phyloP scores from a whole-genome alignment of 352 stramenopile species.

The Phytophthora nicotianae region DNA sequence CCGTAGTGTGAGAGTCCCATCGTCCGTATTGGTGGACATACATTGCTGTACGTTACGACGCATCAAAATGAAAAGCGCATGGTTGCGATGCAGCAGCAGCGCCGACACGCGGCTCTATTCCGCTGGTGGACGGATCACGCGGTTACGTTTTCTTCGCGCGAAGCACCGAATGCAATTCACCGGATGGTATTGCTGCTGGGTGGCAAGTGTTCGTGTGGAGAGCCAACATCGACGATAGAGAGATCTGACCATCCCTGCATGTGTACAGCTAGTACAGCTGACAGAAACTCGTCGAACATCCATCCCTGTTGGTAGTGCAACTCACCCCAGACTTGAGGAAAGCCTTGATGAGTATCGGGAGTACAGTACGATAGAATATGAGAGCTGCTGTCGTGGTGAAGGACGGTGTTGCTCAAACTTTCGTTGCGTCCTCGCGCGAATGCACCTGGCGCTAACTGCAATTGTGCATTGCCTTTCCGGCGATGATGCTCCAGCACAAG shows the following conservation, averaged over 20 bases:
- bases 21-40: conserved; percentile 6
- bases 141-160: not conserved
- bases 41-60: not conserved
- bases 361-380: conserved; percentile 5
- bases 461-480: too few species aligned
- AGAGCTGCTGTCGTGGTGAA: conserved; percentile 1
- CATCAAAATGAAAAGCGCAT: not conserved
- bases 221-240: conserved; percentile 5
- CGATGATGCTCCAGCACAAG: too few species aligned
- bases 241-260: not conserved
- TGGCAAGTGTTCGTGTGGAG: conserved; percentile 14
- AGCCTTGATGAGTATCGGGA: not conserved
- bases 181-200: conserved; percentile 30
- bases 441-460: too few species aligned
- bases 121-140: conserved; percentile 8
- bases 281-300: conserved; percentile 1
- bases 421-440: not conserved
- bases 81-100: conserved; percentile 3
- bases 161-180: conserved; percentile 2
- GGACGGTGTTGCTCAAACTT: conserved; percentile 4
- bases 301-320: not conserved
- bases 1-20: not conserved
- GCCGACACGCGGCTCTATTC: conserved; percentile 3
- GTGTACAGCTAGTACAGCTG: not conserved
- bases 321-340: not conserved